A percentile compares a stretch with the other conserved stretches of the same genome.
Evolutionary conservation across 495 filamentous ascomycete species (phyloP).

Genomic region (Talaromyces adpressus): DNA sequence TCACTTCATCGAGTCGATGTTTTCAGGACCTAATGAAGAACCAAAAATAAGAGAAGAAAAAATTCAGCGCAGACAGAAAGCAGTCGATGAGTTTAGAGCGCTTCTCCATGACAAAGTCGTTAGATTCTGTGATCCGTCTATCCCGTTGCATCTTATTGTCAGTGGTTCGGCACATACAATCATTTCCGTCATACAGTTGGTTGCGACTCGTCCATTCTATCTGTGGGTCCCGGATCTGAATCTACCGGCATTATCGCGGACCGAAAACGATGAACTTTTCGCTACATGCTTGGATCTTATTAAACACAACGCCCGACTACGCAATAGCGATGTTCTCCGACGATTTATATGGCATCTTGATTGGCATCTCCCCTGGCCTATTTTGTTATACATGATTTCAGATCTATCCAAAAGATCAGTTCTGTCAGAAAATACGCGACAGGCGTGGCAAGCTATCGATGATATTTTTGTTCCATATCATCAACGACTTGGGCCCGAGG

Average conservation of each 20-base stretch:
- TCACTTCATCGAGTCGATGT: not conserved
- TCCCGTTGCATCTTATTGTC: not conserved
- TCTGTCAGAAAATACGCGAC: not conserved
- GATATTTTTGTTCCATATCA: not conserved
- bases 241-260: not conserved
- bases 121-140: not conserved
- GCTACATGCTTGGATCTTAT: not conserved
- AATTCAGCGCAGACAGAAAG: not conserved
- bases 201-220: not conserved
- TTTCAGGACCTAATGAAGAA: not conserved
- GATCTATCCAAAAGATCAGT: not conserved
- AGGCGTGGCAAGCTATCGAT: not conserved
- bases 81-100: not conserved
- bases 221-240: not conserved
- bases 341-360: conserved; percentile 1
- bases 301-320: not conserved
- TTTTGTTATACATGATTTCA: not conserved
- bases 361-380: conserved; percentile 5
- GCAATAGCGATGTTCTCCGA: not conserved
- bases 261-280: not conserved
- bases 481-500: not conserved
- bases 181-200: not conserved
- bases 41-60: not conserved
- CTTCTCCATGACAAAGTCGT: not conserved
- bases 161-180: not conserved